These are phyloP conservation scores for Monilinia fructigena DNA, from an alignment of 2,329 filamentous ascomycete genomes.

Conservation along the genomic window DNA sequence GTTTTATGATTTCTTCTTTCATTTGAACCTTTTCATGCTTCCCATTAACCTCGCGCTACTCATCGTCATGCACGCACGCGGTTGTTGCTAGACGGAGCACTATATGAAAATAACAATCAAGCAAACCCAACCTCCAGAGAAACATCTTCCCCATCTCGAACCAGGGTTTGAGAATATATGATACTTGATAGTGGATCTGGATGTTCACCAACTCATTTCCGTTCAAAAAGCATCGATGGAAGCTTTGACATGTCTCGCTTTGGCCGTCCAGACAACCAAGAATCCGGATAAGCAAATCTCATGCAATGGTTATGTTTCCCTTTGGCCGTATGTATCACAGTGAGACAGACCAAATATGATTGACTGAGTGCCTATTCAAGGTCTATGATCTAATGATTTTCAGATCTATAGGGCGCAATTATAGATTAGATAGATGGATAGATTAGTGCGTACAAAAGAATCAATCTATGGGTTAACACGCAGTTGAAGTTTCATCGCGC, in stretches of 20 bases:
- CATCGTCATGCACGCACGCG: constrained; percentile 9
- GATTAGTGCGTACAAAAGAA: not conserved
- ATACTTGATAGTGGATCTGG: constrained; percentile 16
- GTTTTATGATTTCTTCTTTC: not conserved
- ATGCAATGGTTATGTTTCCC: not conserved
- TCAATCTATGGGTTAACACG: not conserved
- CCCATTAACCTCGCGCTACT: constrained; percentile 4
- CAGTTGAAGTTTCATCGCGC: not conserved
- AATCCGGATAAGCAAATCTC: not conserved
- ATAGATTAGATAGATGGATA: not conserved
- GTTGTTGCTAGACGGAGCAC: not conserved
- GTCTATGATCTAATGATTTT: not conserved
- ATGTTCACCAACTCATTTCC: constrained; percentile 15
- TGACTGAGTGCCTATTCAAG: not conserved
- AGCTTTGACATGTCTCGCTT: constrained; percentile 18
- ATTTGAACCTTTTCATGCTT: constrained; percentile 14
- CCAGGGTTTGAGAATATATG: constrained; percentile 5
- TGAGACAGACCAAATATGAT: constrained; percentile 6
- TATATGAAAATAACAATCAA: not conserved
- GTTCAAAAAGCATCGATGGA: not conserved
- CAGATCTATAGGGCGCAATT: not conserved
- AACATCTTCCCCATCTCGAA: constrained; percentile 20
- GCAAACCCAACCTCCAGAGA: constrained; percentile 15
- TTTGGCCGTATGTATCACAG: not conserved
- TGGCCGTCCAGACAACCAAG: constrained; percentile 15